Base-by-base conservation (phyloP, 768 basidiomycete genomes). In the Artomyces pyxidatus region DNA sequence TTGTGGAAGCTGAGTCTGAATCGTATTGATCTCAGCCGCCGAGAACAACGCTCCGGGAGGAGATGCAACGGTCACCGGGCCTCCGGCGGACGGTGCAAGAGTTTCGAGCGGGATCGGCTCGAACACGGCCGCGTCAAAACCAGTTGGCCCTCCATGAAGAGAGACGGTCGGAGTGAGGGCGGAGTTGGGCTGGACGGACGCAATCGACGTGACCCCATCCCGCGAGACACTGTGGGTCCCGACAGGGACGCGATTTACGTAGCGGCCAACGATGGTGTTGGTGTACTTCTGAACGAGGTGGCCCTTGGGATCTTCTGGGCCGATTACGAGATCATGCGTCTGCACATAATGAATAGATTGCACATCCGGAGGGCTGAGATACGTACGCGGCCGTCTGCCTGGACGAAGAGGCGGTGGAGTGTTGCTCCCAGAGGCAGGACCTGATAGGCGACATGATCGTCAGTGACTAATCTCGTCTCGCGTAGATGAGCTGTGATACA, bases 321-420 rank as follows among this genome's bases (percentile, higher is more conserved):
- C 86, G 55, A 86, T 72, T 37, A 88, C 77, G 50, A 88, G 74
- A 63, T 88, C 86, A 65, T 88, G 83, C 6, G 81, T 84, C 83
- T 85, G 55, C 6, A 47, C 17, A 27, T 3, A 29, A 11, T 27
- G 23, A 9, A 30, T 38, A 32, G 52, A 37, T 27, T 19, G 46
- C 39, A 32, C 10, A 9, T 25, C 16, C 21, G 22, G 30, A 16
- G 17, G 46, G 25, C 8, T 8, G 11, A 17, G 25, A 32, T n/a
- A 57, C 71, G 53, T 60, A 81, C 83, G 63, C 73, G 75, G 38
- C 83, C 85, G 59, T 80, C 76, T 35, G 73, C 73, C 57, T 83
- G 78, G 28, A 85, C 75, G 53, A 81, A 71, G 56, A 87, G 64
- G 39, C 78, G 75, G 62, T 88, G 83, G 53, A 88, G 68, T 10